Evolutionary conservation across 2,329 filamentous ascomycete species (phyloP), one percentile per base, ranked within the genome.

Genomic region (Alternaria postmessia): DNA sequence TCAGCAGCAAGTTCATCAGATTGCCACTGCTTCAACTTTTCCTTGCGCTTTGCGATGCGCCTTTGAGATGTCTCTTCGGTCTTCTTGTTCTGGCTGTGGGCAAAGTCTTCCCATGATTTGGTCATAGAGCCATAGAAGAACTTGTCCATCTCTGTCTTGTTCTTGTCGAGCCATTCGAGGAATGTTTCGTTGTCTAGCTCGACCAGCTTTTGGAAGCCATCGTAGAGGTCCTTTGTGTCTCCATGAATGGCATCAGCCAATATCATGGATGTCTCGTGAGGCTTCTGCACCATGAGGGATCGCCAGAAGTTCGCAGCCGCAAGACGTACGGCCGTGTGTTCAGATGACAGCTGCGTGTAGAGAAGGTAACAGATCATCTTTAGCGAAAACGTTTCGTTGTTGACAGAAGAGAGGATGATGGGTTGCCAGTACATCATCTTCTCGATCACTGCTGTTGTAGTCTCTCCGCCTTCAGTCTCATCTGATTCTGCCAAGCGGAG

Each of bases 361-460:
- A 99, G 87, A 62, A 97, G 88, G 72, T 97, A 98, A 84, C 93
- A 97, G 42, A 98, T 87, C 34, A 97, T 84, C 64, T 90, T 91
- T 71, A 97, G 86, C 72, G 92, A 91, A 9, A 92, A 89, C n/a
- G 91, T 88, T 44, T 97, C 93, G 7, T 87, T 84, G 3, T 91
- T 90, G 16, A 95, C 88, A 4, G 90, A 88, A 2, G 89, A 89
- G 16, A 99, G 82, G 16, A 99, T 88, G 18, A 97, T 91, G 20
- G 92, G 93, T 76, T 98, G 95, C 95, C 95, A 99, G 77, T 97
- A 98, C 0, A 92, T 88, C 70, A 99, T 87, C 74, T 93, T 94
- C 61, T 92, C 86, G 78, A 99, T 87, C 59, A 96, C 93, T 0
- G 85, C 82, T 26, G 90, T 85, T 0, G 89, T 88, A 48, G 92